Evolutionary conservation across 371 early-diverging fungal species (phyloP).

Genomic region (Ordospora pajunii): DNA sequence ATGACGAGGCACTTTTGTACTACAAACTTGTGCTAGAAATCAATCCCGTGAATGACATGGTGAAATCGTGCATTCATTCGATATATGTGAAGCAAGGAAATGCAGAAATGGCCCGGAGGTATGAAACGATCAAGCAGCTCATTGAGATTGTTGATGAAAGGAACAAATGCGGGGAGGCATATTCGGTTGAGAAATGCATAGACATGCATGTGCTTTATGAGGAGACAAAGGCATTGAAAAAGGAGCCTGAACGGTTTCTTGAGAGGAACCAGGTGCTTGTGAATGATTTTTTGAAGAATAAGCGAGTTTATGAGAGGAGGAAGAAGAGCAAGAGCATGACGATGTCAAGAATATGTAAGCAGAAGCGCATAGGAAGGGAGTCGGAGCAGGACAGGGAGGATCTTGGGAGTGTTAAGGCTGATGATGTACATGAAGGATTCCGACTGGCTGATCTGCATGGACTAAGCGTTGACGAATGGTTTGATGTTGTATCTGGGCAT

Average conservation of each 20-base stretch:
- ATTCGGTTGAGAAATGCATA: slow-evolving; percentile 32
- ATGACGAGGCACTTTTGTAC: slow-evolving; percentile 31
- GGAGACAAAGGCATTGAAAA: background rate
- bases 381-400: background rate
- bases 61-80: slow-evolving; percentile 50
- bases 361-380: background rate
- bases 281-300: slow-evolving; percentile 47
- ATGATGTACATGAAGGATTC: background rate
- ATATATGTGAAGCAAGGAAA: slow-evolving; percentile 54
- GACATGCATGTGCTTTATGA: slow-evolving; percentile 22
- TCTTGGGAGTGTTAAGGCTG: background rate
- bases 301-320: slow-evolving; percentile 19
- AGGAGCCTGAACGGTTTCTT: background rate
- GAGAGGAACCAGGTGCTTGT: background rate
- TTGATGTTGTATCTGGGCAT: slow-evolving; percentile 15
- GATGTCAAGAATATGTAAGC: background rate
- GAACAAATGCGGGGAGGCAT: slow-evolving; percentile 26
- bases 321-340: background rate
- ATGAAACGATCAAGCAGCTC: slow-evolving; percentile 39
- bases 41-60: slow-evolving; percentile 34
- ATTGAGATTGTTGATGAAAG: slow-evolving; percentile 39
- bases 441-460: slow-evolving; percentile 40
- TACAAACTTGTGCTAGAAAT: slow-evolving; percentile 42
- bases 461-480: slow-evolving; percentile 46
- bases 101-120: slow-evolving; percentile 51